phyloP scores from a whole-genome alignment of 371 early-diverging fungal species.

The Batkoa obscura region DNA sequence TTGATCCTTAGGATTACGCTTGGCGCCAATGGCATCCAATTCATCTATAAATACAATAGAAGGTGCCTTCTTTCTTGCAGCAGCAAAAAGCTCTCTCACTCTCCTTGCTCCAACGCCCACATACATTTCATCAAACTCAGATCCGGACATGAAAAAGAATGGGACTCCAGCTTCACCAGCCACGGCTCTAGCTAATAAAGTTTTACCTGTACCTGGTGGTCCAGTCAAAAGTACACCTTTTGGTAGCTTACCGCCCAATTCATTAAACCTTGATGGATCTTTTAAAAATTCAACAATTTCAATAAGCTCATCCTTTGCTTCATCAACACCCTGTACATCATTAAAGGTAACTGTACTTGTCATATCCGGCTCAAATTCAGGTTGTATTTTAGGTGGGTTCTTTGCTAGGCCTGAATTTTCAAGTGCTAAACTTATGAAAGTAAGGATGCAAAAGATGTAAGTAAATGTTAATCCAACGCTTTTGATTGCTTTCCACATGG shows the following conservation, averaged over 20 bases:
- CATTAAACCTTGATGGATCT: slow-evolving; percentile 76
- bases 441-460: slow-evolving; percentile 58
- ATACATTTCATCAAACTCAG: slow-evolving; percentile 96
- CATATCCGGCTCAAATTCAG: slow-evolving; percentile 48
- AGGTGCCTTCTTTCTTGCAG: slow-evolving; percentile 87
- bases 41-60: slow-evolving; percentile 99
- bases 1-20: slow-evolving; percentile 84
- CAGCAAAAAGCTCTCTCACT: slow-evolving; percentile 64
- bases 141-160: slow-evolving; percentile 93
- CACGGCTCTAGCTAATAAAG: slow-evolving; percentile 69
- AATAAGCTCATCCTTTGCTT: slow-evolving; percentile 88
- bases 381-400: slow-evolving; percentile 27
- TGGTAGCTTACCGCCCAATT: slow-evolving; percentile 86
- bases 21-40: slow-evolving; percentile 96
- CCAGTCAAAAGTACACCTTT: slow-evolving; percentile 96
- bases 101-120: slow-evolving; percentile 95
- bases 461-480: slow-evolving; percentile 55
- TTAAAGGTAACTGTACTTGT: slow-evolving; percentile 54
- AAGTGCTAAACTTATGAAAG: slow-evolving; percentile 44
- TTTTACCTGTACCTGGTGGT: slow-evolving; percentile 99
- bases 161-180: slow-evolving; percentile 90
- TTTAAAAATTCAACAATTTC: slow-evolving; percentile 90
- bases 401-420: slow-evolving; percentile 58
- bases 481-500: slow-evolving; percentile 46
- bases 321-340: slow-evolving; percentile 94